Evolutionary conservation across 305 asterid species (phyloP).

Genomic region (Solanum aculeatissimum): DNA sequence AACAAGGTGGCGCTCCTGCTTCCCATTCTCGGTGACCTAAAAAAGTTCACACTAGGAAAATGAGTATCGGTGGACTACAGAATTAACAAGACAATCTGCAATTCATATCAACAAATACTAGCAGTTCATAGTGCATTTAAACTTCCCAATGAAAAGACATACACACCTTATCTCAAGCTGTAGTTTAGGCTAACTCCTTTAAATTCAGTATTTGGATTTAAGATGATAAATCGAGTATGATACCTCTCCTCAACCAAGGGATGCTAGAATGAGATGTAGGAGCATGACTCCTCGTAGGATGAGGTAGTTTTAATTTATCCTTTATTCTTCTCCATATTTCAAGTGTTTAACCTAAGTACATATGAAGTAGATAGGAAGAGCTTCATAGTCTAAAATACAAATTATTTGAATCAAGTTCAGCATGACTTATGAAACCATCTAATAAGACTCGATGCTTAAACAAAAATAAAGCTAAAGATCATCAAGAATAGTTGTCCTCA

Average conservation of each 20-base stretch:
- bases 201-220: not conserved
- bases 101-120: not conserved
- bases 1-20: conserved; percentile 90
- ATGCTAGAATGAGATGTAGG: not conserved
- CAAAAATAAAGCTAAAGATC: not conserved
- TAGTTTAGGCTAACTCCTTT: not conserved
- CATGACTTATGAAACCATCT: not conserved
- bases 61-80: not conserved
- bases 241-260: not conserved
- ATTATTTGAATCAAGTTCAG: not conserved
- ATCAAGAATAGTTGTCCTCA: not conserved
- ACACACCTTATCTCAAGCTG: not conserved
- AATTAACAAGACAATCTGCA: not conserved
- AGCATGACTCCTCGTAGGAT: not conserved
- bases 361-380: not conserved
- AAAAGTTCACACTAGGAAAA: not conserved
- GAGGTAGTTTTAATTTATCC: not conserved
- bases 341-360: not conserved
- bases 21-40: conserved; percentile 90
- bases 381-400: not conserved
- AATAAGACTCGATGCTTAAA: not conserved
- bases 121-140: not conserved
- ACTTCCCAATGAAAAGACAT: not conserved
- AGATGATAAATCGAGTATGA: not conserved
- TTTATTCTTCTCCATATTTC: not conserved